Base-by-base conservation (phyloP, 225 moss, liverwort and hornwort species). In the Polytrichum formosum region DNA sequence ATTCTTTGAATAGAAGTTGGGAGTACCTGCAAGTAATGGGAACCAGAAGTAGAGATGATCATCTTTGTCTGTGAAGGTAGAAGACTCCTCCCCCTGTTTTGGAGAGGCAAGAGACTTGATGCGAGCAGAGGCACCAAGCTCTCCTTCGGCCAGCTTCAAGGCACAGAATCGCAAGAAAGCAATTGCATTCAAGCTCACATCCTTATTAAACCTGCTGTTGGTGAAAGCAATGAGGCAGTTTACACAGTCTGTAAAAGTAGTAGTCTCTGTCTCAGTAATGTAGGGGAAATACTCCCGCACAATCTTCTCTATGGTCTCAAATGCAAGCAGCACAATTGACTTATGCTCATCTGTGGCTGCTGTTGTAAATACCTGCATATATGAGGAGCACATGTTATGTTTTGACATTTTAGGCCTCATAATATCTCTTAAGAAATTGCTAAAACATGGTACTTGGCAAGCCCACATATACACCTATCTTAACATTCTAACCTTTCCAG, bases 281-380 rank as follows among this genome's bases (percentile, higher is more conserved):
- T 86, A 90, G 5, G 89, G 89, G 58, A 90, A 90, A 58, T 90
- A 90, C 70, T 90, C 89, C 18, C 89, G 76, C 53, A 90, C 89
- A 62, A 90, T 90, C 79, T 90, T 90, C 67, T 90, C 89, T 65
- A 90, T 90, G 9, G 89, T 90, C 67, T 90, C 89, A 76, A 90
- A 90, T 21, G 89, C 89, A 74, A 90, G 71, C 31, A 90, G 70
- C 29, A 90, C 89, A 72, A 90, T 90, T 18, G 83, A 83, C 69
- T 90, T 90, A 77, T 90, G 89, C 69, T 90, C 86, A 78, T 90
- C 89, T 30, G 89, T 90, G 17, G 89, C 89, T 55, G 89, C 89
- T 69, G 89, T 90, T 25, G 89, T 90, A 30, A 90, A 90, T 16
- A 90, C 89, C 89, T 90, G 83, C 82, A 67, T 67, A 69, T 22